phyloP scores from a whole-genome alignment of 768 basidiomycete genomes.

The Xerocomellus dryophilus region DNA sequence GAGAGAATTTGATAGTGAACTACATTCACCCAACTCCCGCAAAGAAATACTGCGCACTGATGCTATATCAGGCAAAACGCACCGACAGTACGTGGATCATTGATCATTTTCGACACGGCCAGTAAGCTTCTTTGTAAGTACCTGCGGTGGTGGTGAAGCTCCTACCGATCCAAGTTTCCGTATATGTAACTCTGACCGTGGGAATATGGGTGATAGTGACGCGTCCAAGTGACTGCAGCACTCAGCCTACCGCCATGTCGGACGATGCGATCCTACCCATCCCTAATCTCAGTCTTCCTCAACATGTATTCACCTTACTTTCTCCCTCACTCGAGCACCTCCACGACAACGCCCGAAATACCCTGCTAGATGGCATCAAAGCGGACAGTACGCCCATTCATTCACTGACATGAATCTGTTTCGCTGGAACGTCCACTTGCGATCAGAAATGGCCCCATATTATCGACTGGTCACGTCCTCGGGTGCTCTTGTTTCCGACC shows the following conservation, averaged over 20 bases:
- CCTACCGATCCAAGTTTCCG: no score
- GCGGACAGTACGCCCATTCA: slow-evolving; percentile 61
- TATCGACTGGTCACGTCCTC: slow-evolving; percentile 57
- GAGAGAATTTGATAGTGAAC: no score
- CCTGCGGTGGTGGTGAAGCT: no score
- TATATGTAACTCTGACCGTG: no score
- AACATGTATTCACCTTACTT: slow-evolving; percentile 73
- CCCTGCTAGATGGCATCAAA: slow-evolving; percentile 71
- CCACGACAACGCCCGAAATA: slow-evolving; percentile 62
- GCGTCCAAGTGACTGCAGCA: slow-evolving; percentile 8
- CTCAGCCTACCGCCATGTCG: slow-evolving; percentile 50
- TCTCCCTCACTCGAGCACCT: slow-evolving; percentile 57
- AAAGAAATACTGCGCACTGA: no score
- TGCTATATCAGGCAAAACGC: no score
- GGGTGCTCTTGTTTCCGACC: slow-evolving; percentile 41
- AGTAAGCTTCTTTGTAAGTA: no score
- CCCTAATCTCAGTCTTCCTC: slow-evolving; percentile 80
- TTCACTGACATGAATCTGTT: background rate
- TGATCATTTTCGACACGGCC: no score
- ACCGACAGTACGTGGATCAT: no score
- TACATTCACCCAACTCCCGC: no score
- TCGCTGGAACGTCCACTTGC: background rate
- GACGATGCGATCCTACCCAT: slow-evolving; percentile 83
- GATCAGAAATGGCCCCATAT: slow-evolving; percentile 85
- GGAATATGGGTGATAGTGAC: slow-evolving; percentile 15